Evolutionary conservation across 164 flowering plant species (phyloP), one percentile per base, ranked within the genome.

Genomic region (Buxus sempervirens): DNA sequence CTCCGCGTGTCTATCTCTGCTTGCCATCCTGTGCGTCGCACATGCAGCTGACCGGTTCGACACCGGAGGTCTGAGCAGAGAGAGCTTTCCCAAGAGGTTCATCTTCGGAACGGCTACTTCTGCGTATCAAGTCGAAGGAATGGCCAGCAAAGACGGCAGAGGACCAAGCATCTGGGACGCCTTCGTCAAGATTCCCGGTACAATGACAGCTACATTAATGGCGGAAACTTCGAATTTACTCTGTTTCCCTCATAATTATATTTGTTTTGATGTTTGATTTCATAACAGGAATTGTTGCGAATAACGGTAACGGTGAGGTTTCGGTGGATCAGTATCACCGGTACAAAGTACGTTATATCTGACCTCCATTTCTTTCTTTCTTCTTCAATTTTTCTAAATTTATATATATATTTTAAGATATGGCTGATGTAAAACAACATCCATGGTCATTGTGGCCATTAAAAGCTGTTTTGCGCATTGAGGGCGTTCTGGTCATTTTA

Each of bases 101-200:
- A 61, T 65, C 27, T 76, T 73, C 25, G 79, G 79, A 24, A 73
- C 73, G 7, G 76, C 79, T 2, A 66, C 79, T 0, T 76, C 79
- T 1, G 76, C 79, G 12, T 76, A 76, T 36, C 79, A 76, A 57
- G 76, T 76, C 2, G 79, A 76, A 28, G 79, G 79, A 10, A 70
- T 70, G 67, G 75, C 79, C 0, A n/a, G 38, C 19, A 26, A 67
- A 23, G 76, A 76, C 20, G 79, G 79, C 49, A 49, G 79, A 62
- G 79, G 79, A 0, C 79, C 79, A 18, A 69, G 73, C 45, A 73
- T 76, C 5, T 76, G 79, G 79, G 79, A 76, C 45, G 70, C 21
- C 57, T 76, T 66, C n/a, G 45, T 74, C 25, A 60, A 53, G 6
- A 53, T 16, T 15, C 78, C 70, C 0, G 75, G 70, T 64, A 54